phyloP scores from a whole-genome alignment of 2,329 filamentous ascomycete genomes.

The Exophiala calicioides region DNA sequence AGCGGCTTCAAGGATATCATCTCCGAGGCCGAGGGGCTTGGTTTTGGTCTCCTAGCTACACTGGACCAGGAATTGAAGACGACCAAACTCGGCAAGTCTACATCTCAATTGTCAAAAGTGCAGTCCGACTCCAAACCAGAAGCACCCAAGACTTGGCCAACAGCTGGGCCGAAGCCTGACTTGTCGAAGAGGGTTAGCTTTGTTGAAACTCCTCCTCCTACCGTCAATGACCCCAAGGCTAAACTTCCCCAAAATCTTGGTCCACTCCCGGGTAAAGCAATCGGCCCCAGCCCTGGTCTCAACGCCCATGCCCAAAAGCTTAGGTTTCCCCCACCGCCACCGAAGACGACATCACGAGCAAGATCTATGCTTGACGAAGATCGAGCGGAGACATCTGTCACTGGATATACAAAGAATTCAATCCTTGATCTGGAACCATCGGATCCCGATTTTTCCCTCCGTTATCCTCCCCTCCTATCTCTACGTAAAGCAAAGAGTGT shows the following conservation, averaged over 20 bases:
- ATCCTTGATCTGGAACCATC: constrained; percentile 38
- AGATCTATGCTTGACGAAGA: too few relatives aligned
- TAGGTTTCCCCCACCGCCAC: too few relatives aligned
- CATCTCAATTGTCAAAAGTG: too few relatives aligned
- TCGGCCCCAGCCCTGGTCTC: too few relatives aligned
- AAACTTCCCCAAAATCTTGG: too few relatives aligned
- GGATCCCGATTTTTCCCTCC: constrained; percentile 37
- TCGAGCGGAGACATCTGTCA: neutral
- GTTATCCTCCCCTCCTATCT: constrained; percentile 39
- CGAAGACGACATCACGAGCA: too few relatives aligned
- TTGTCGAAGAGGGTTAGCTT: constrained; percentile 23
- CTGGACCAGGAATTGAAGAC: constrained; percentile 13
- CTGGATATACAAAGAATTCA: constrained; percentile 7
- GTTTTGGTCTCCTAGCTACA: constrained; percentile 20
- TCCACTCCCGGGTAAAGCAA: too few relatives aligned
- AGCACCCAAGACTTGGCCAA: neutral
- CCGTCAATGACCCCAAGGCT: neutral
- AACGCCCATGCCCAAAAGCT: too few relatives aligned
- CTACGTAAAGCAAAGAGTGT: constrained; percentile 26
- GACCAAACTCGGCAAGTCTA: neutral
- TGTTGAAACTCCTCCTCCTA: neutral
- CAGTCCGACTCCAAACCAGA: neutral
- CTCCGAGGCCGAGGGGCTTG: constrained; percentile 39
- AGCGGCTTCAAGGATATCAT: constrained; percentile 43
- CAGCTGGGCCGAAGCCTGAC: neutral